Evolutionary conservation across 106 monocot species (phyloP), one percentile per base, ranked within the genome.

Genomic region (Triglochin maritima): DNA sequence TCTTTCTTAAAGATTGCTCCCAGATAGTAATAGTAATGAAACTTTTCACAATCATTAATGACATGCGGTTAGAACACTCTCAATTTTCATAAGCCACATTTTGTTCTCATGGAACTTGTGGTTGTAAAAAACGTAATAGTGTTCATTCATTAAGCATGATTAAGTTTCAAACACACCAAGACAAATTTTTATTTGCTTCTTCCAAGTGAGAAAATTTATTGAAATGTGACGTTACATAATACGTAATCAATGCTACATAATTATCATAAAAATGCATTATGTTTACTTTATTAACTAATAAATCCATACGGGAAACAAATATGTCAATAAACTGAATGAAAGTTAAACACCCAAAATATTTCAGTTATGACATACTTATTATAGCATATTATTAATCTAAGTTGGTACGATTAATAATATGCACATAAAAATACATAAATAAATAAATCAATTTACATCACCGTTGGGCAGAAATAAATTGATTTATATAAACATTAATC

Each of bases 381-480:
- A 56, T 56, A n/a, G 56, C 56, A 56, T 56, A 56, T 56, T 56
- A 56, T 56, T 14, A 14, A 56, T 56, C 56, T 56, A 56, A 56
- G 56, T 56, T 14, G 56, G 56, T 14, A 56, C 56, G n/a, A 56
- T 14, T 56, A 56, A 56, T 56, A 56, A 56, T 56, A n/a, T 56
- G 56, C 56, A 56, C 56, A 56, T 56, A 29, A 56, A 56, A 56
- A 56, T 56, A 56, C 11, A 3, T 56, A 56, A 56, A 56, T n/a
- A n/a, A n/a, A n/a, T 56, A 14, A 56, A 56, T 56, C 56, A 56
- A 56, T 56, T 56, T 56, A 56, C 16, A 56, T 56, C 56, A 56
- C n/a, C 3, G 3, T 56, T 56, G n/a, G n/a, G 4, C 4, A 56
- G n/a, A 56, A 56, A 56, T 12, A n/a, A 56, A 56, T 11, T 56